phyloP scores from a whole-genome alignment of 768 basidiomycete genomes.

The Russula lepida region DNA sequence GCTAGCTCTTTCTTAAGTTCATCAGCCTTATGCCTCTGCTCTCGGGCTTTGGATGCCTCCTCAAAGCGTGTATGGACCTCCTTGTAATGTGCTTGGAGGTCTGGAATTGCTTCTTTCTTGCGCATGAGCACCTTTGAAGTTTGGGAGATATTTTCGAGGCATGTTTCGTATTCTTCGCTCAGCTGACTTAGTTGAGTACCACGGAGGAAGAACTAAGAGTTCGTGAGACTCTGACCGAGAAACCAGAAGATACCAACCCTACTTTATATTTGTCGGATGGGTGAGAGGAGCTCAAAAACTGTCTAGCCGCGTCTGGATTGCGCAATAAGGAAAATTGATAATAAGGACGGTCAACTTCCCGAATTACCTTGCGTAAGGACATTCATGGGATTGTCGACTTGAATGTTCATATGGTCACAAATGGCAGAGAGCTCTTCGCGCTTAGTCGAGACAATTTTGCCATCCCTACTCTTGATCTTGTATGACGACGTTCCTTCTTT shows the following conservation, averaged over 20 bases:
- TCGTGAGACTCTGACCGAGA: not conserved
- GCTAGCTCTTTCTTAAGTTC: constrained; percentile 75
- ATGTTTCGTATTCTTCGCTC: constrained; percentile 74
- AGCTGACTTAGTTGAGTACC: constrained; percentile 90
- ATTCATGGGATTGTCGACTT: constrained; percentile 94
- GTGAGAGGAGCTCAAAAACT: constrained; percentile 79
- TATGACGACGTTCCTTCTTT: constrained; percentile 70
- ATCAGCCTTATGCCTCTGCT: constrained; percentile 58
- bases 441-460: constrained; percentile 61
- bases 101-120: constrained; percentile 73
- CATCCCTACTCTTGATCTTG: constrained; percentile 71
- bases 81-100: constrained; percentile 50
- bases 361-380: constrained; percentile 74
- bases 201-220: constrained; percentile 76
- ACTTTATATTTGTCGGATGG: constrained; percentile 87
- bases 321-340: not conserved
- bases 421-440: constrained; percentile 82
- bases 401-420: constrained; percentile 92
- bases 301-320: constrained; percentile 25
- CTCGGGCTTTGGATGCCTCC: constrained; percentile 66
- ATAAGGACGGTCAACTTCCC: not conserved
- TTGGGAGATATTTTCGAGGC: constrained; percentile 61
- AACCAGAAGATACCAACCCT: constrained; percentile 15
- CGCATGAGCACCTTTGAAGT: constrained; percentile 56
- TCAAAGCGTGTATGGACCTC: constrained; percentile 53